Conservation (phyloP, 2,329 filamentous ascomycete genomes). For the Talaromyces pinophilus region DNA sequence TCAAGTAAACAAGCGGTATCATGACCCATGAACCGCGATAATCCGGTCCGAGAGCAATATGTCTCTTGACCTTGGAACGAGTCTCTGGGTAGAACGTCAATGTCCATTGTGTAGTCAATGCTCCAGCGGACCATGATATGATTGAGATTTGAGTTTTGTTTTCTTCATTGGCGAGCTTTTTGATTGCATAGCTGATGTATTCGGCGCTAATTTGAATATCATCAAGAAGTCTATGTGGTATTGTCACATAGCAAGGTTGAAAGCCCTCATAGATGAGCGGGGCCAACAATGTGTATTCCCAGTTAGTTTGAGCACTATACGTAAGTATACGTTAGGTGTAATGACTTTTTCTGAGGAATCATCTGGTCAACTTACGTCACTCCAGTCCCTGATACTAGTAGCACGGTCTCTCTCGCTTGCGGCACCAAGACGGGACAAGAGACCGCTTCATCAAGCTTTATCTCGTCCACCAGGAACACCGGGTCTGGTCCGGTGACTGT, state of each 20-base stretch:
- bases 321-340: neutral
- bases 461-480: neutral
- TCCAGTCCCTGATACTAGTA: slow-evolving; percentile 7
- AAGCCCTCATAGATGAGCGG: neutral
- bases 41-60: neutral
- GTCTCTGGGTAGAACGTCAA: slow-evolving; percentile 10
- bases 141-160: neutral
- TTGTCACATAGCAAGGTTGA: slow-evolving; percentile 1
- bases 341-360: neutral
- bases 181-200: slow-evolving; percentile 12
- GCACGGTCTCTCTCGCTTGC: neutral
- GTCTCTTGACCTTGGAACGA: neutral
- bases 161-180: slow-evolving; percentile 2
- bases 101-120: slow-evolving; percentile 1
- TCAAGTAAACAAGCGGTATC: slow-evolving; percentile 6
- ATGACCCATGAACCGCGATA: slow-evolving; percentile 7
- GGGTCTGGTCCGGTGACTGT: neutral
- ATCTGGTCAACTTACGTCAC: neutral
- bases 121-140: slow-evolving; percentile 3
- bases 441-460: neutral
- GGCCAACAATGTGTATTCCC: slow-evolving; percentile 8
- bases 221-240: neutral
- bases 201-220: slow-evolving; percentile 4
- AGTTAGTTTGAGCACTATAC: neutral
- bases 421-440: neutral